Evolutionary conservation across 179 eudicot genomes (phyloP), one percentile per base, ranked within the genome.

Genomic region (Beta corolliflora): DNA sequence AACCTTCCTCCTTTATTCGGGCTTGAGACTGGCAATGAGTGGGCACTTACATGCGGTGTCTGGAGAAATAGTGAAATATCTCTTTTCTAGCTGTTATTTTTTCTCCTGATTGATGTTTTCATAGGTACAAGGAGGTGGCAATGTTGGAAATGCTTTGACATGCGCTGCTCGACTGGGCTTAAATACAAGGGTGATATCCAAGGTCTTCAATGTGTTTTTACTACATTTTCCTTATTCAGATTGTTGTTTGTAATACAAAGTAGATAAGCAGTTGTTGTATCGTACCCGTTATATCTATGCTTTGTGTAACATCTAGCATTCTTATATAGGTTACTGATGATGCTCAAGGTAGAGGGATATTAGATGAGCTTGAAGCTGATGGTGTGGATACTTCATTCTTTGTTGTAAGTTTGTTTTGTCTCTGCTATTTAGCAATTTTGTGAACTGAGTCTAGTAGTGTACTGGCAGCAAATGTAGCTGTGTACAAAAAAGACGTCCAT

Each of bases 91-190:
- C n/a, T n/a, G n/a, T n/a, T 45, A 14, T 45, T 71, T 70, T n/a
- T 48, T 7, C 56, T 19, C 9, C 21, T 71, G 54, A 48, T 75
- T 69, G 80, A 46, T 81, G 11, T 60, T 71, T 77, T 73, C 65
- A 18, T 79, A 88, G 99, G 88, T 92, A 78, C 99, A 94, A 91
- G 99, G 99, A 77, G 99, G 99, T 77, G 99, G 98, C 64, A 95
- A 95, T 88, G 93, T 89, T 11, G 99, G 94, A 65, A 95, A 95
- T 91, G 94, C 98, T 29, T 86, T 90, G 86, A 94, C 99, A 16
- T 95, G 97, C 86, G 94, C 94, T 50, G 96, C 98, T 71, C 98
- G 98, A 74, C 75, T 95, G 85, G 98, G 99, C 66, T 86, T 95
- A 84, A 85, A 79, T 53, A 85, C 98, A 77, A 89, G 97, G 86